These are phyloP conservation scores for Glomus cerebriforme DNA, from an alignment of 192 early-diverging fungal genomes.

Conservation along the genomic window DNA sequence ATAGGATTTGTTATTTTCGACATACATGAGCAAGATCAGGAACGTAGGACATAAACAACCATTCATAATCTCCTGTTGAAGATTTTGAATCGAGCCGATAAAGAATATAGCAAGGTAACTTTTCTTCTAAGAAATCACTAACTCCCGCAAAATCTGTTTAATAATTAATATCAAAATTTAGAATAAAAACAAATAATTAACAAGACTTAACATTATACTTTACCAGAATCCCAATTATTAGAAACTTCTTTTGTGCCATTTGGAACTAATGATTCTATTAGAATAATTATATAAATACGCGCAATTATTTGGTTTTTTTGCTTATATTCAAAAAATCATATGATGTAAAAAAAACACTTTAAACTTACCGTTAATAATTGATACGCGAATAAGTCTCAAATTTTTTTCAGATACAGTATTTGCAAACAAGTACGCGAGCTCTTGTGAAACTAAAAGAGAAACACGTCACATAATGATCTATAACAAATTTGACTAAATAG, in stretches of 20 bases:
- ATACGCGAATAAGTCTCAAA: constrained; percentile 48
- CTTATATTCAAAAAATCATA: background rate
- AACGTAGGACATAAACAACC: constrained; percentile 79
- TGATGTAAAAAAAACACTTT: background rate
- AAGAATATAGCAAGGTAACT: constrained; percentile 66
- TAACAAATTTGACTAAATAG: background rate
- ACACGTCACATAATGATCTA: background rate
- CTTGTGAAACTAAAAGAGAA: constrained; percentile 46
- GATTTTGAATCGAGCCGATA: constrained; percentile 58
- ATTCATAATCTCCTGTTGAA: constrained; percentile 50
- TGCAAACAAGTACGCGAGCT: constrained; percentile 48
- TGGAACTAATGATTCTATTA: constrained; percentile 40
- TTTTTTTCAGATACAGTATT: constrained; percentile 40
- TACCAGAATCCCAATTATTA: constrained; percentile 48
- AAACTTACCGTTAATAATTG: constrained; percentile 51
- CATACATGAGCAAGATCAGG: constrained; percentile 73
- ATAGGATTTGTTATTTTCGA: background rate
- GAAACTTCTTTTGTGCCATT: constrained; percentile 34
- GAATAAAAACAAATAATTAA: background rate
- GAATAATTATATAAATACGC: background rate
- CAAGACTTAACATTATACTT: background rate
- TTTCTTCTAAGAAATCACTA: constrained; percentile 50
- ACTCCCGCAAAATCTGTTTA: constrained; percentile 56
- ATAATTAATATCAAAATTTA: constrained; percentile 3
- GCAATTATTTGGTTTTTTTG: background rate